Conservation (phyloP, 176 grass and related monocot genomes). For the Chrysopogon serrulatus region DNA sequence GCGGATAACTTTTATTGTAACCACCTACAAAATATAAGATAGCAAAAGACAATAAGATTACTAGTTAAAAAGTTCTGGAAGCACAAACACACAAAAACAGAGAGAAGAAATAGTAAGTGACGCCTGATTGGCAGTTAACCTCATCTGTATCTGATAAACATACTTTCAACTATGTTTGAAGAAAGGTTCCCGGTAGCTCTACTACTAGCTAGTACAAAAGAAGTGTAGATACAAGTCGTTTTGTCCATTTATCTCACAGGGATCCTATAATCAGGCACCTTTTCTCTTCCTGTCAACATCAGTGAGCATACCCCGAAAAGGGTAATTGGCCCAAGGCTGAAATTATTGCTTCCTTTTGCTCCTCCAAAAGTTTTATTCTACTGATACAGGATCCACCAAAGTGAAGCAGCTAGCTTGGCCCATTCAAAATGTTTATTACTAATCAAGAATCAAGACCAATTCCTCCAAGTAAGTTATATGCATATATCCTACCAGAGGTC, state of each 20-base stretch:
- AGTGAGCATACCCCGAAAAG: conserved; percentile 11
- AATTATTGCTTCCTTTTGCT: conserved; percentile 26
- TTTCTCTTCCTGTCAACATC: conserved; percentile 36
- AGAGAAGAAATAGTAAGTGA: neutral
- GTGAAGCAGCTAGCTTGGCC: conserved; percentile 9
- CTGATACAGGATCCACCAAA: neutral
- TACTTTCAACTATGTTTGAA: neutral
- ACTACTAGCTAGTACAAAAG: neutral
- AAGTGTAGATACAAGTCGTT: neutral
- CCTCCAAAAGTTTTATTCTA: conserved; percentile 28
- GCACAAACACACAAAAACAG: neutral
- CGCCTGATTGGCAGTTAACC: neutral
- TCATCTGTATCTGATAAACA: neutral
- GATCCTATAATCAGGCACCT: conserved; percentile 7
- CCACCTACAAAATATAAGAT: conserved; percentile 31
- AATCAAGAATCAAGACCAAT: conserved; percentile 27
- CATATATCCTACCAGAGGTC: conserved; percentile 20
- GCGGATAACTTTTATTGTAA: conserved; percentile 68
- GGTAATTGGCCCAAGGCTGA: neutral
- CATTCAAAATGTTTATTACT: conserved; percentile 22
- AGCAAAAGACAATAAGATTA: conserved; percentile 6
- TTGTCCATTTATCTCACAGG: conserved; percentile 3
- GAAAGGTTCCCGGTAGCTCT: neutral
- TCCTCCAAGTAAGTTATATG: conserved; percentile 7
- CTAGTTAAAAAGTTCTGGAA: neutral